Base-by-base conservation (phyloP, 2,329 filamentous ascomycete genomes). In the Fusarium tricinctum region DNA sequence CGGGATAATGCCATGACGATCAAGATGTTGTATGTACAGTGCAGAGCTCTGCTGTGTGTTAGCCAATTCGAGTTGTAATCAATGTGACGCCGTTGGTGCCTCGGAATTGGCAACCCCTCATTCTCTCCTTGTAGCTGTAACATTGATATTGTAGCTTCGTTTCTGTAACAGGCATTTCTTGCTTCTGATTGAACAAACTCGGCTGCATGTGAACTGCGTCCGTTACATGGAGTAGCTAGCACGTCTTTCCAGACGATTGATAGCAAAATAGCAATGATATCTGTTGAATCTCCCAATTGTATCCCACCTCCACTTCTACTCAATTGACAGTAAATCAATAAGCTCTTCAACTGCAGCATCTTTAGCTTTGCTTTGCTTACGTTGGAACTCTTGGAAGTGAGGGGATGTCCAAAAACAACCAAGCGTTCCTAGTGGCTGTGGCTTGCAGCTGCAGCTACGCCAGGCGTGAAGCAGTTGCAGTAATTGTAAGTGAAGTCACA, bases 331-430 rank as follows among this genome's bases (percentile, higher is more conserved):
- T 4, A 32, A 22, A 46, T 10, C 32, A 33, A 48, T 23, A 14
- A 35, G 35, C 19, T 45, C 15, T n/a, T 56, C 19, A 43, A 22
- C 28, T 43, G 8, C 30, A 28, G 30, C 23, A 32, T n/a, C 60
- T 63, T 42, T 22, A 58, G 46, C 46, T 65, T 52, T 59, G 40
- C 14, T 51, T 12, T 68, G 55, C 32, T 68, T 44, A 38, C 46
- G 35, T 12, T 64, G 60, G 44, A 47, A 57, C 35, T 12, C 35
- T 12, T 64, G 61, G 39, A 47, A 57, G 33, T 62, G 66, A 69
- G 66, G 66, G 66, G 65, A 59, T 43, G 32, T 28, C 59, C 43
- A 50, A 66, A 69, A 68, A 51, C 39, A 66, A 66, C 46, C 52
- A 66, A 63, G 42, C 54, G 52, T 62, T 44, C 30, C 52, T 19